Evolutionary conservation across 1,284 basidiomycete species (phyloP).

Genomic region (Meripilus lineatus): DNA sequence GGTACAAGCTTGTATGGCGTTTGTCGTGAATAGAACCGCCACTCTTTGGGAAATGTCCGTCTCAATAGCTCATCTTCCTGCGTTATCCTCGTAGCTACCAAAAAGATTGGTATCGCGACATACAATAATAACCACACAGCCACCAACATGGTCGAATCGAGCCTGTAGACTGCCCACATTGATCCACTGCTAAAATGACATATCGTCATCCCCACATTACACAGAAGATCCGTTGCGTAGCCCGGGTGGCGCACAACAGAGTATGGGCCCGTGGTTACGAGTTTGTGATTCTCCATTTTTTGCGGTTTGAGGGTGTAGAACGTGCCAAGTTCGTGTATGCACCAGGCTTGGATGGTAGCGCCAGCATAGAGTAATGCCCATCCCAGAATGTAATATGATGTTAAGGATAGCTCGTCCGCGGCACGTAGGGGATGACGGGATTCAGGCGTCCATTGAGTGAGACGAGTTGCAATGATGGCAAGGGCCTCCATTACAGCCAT

Average conservation of each 20-base stretch:
- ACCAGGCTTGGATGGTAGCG: too few relatives aligned
- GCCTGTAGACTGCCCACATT: conserved; percentile 3
- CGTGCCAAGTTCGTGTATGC: too few relatives aligned
- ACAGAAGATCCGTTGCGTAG: conserved; percentile 5
- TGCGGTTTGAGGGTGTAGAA: too few relatives aligned
- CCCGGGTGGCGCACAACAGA: conserved; percentile 9
- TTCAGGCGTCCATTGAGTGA: too few relatives aligned
- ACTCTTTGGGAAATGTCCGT: conserved; percentile 11
- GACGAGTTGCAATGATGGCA: too few relatives aligned
- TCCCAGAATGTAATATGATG: too few relatives aligned
- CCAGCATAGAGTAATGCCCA: too few relatives aligned
- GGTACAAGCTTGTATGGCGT: conserved; percentile 12
- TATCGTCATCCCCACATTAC: conserved; percentile 1
- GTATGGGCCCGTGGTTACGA: conserved; percentile 8
- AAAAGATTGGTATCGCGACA: background rate
- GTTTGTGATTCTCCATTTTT: conserved; percentile 2
- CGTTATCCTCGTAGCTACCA: background rate
- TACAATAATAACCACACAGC: background rate
- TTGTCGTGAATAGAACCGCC: conserved; percentile 10
- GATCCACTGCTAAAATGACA: conserved; percentile 1
- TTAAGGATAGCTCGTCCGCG: too few relatives aligned
- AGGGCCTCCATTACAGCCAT: too few relatives aligned
- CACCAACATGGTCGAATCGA: background rate
- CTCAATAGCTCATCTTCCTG: conserved; percentile 15
- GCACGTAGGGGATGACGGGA: too few relatives aligned